Evolutionary conservation across 169 alveolate genomes (phyloP), one percentile per base, ranked within the genome.

Genomic region (Plasmodium gaboni): DNA sequence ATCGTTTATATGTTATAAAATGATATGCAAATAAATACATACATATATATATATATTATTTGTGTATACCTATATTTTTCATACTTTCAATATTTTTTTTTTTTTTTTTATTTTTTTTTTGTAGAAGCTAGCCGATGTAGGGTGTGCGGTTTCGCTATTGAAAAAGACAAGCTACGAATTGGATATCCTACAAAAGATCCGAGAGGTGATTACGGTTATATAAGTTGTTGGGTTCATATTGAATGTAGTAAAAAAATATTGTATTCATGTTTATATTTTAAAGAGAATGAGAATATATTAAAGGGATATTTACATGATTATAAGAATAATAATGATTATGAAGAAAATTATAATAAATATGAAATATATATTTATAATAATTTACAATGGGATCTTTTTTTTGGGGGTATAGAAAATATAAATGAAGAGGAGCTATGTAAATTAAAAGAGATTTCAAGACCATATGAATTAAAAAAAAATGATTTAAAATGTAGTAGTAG

Each of bases 161-260:
- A 59, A 48, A 89, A 80, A 73, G 71, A 74, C 57, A 74, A 22
- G 8, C 42, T 89, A 38, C 55, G 92, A 12, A 59, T 93, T 67
- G 94, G 93, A 22, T 61, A 78, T 26, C 95, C 95, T 28, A 19
- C 87, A n/a, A 87, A 89, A 46, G 93, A 89, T 32, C 71, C 91
- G 2, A 74, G 93, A 24, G 94, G 94, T 2, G 38, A 73, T 19
- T 86, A 63, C 55, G 95, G 95, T 5, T 88, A 72, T 76, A 89
- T 89, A 46, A 73, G 92, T 42, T 51, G 88, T 17, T 93, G 94
- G 94, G 68, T 48, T 2, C 95, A 93, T 32, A 32, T 90, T 12
- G 74, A 65, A n/a, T 93, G 95, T 65, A 89, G 93, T 70, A 63
- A 71, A 50, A 74, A 78, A 48, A 67, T 85, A n/a, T 68, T 88